A percentile compares a stretch with the other conserved stretches of the same genome.
These are phyloP conservation scores for Suillus decipiens DNA, from an alignment of 768 basidiomycete genomes.

Conservation along the genomic window DNA sequence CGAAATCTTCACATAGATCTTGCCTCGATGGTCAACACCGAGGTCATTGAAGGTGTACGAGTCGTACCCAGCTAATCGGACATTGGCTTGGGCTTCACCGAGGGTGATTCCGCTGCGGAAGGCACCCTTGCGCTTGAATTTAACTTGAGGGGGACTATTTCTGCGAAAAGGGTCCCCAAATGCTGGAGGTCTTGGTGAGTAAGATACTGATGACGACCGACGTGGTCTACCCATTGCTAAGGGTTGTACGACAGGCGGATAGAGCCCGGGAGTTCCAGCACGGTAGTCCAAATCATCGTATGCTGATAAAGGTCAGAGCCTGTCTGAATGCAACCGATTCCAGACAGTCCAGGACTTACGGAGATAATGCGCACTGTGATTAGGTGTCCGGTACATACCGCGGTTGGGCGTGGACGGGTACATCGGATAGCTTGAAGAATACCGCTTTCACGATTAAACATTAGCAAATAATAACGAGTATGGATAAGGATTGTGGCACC, in stretches of 20 bases:
- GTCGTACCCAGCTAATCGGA: constrained; percentile 60
- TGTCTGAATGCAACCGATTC: constrained; percentile 3
- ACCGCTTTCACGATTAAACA: constrained; percentile 26
- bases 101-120: constrained; percentile 66
- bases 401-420: constrained; percentile 38
- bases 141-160: constrained; percentile 54
- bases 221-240: constrained; percentile 25
- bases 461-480: constrained; percentile 10
- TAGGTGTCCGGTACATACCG: constrained; percentile 38
- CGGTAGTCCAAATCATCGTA: constrained; percentile 54
- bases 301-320: constrained; percentile 31
- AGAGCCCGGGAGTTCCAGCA: constrained; percentile 24
- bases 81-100: constrained; percentile 66
- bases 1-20: constrained; percentile 62
- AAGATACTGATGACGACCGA: constrained; percentile 44
- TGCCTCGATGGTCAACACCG: constrained; percentile 59
- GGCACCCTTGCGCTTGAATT: constrained; percentile 74
- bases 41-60: constrained; percentile 65
- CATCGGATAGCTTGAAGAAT: constrained; percentile 47
- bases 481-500: constrained; percentile 14
- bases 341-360: constrained; percentile 32
- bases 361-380: constrained; percentile 41
- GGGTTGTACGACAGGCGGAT: constrained; percentile 27
- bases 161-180: constrained; percentile 48
- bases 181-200: constrained; percentile 36